Evolutionary conservation across 2,329 filamentous ascomycete species (phyloP).

Genomic region (Scedosporium apiospermum): DNA sequence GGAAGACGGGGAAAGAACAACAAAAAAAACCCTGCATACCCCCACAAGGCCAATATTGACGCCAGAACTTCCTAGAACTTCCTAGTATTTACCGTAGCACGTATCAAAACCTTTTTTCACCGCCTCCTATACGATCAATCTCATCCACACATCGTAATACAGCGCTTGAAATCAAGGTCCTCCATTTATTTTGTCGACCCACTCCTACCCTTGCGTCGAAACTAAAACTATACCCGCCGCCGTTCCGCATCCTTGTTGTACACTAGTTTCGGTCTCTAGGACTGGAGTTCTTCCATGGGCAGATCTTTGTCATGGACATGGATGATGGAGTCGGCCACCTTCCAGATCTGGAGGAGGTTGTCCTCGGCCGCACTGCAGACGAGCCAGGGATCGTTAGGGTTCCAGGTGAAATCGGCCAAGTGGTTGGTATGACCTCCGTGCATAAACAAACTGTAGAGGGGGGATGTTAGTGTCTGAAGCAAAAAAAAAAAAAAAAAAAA

Average conservation of each 20-base stretch:
- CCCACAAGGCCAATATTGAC: not conserved
- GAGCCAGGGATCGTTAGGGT: slow-evolving; percentile 92
- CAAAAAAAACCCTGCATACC: not conserved
- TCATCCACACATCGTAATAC: too few relatives aligned
- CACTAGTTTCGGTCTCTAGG: slow-evolving; percentile 21
- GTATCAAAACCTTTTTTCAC: not conserved
- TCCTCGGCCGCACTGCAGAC: slow-evolving; percentile 94
- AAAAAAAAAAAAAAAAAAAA: slow-evolving; percentile 4
- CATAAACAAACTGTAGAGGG: slow-evolving; percentile 72
- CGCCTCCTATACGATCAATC: too few relatives aligned
- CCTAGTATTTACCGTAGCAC: not conserved
- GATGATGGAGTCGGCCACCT: slow-evolving; percentile 73
- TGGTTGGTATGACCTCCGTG: slow-evolving; percentile 97
- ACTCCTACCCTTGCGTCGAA: too few relatives aligned
- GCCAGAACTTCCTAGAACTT: not conserved
- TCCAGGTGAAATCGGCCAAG: slow-evolving; percentile 96
- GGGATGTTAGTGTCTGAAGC: slow-evolving; percentile 13
- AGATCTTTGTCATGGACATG: slow-evolving; percentile 68
- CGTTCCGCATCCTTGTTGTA: too few relatives aligned
- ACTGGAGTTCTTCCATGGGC: slow-evolving; percentile 67
- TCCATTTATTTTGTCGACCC: too few relatives aligned
- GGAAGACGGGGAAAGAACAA: not conserved
- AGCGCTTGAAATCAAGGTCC: too few relatives aligned
- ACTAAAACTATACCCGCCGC: too few relatives aligned
- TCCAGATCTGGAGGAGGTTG: slow-evolving; percentile 93